A percentile compares a stretch with the other conserved stretches of the same genome.
Evolutionary conservation across 768 basidiomycete species (phyloP).

Genomic region (Naganishia kalamii): DNA sequence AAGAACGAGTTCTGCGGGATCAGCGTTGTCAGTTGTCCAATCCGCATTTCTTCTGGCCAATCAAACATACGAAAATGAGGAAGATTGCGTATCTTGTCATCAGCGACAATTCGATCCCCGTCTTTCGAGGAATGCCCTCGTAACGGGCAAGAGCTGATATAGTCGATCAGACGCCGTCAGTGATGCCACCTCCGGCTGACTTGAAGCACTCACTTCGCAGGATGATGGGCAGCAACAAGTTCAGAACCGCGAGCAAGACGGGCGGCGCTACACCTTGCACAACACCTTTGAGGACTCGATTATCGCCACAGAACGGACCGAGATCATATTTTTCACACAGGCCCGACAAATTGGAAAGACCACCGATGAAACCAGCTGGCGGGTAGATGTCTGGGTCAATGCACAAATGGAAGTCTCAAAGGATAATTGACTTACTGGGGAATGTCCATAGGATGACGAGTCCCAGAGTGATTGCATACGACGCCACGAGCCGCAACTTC

Average conservation of each 20-base stretch:
- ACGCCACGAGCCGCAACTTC: slow-evolving; percentile 60
- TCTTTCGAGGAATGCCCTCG: slow-evolving; percentile 82
- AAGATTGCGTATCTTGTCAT: slow-evolving; percentile 91
- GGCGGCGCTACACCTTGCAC: slow-evolving; percentile 84
- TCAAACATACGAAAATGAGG: slow-evolving; percentile 70
- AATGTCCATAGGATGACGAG: slow-evolving; percentile 83
- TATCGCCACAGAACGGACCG: slow-evolving; percentile 69
- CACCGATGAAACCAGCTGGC: slow-evolving; percentile 77
- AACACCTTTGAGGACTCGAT: slow-evolving; percentile 61
- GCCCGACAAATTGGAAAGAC: slow-evolving; percentile 69
- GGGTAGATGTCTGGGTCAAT: no score
- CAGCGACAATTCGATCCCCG: slow-evolving; percentile 75
- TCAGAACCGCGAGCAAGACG: slow-evolving; percentile 77
- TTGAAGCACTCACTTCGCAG: slow-evolving; percentile 55
- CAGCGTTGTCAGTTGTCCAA: background rate
- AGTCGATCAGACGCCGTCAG: background rate
- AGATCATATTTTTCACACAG: slow-evolving; percentile 61
- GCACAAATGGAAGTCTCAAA: background rate
- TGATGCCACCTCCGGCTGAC: background rate
- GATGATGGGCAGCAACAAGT: slow-evolving; percentile 80
- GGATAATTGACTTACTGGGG: slow-evolving; percentile 56
- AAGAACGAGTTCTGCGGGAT: slow-evolving; percentile 79
- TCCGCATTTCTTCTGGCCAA: background rate
- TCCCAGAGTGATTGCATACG: slow-evolving; percentile 68
- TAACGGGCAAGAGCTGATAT: slow-evolving; percentile 62